phyloP scores from a whole-genome alignment of 2,329 filamentous ascomycete genomes.

The Ascomycota sp. region DNA sequence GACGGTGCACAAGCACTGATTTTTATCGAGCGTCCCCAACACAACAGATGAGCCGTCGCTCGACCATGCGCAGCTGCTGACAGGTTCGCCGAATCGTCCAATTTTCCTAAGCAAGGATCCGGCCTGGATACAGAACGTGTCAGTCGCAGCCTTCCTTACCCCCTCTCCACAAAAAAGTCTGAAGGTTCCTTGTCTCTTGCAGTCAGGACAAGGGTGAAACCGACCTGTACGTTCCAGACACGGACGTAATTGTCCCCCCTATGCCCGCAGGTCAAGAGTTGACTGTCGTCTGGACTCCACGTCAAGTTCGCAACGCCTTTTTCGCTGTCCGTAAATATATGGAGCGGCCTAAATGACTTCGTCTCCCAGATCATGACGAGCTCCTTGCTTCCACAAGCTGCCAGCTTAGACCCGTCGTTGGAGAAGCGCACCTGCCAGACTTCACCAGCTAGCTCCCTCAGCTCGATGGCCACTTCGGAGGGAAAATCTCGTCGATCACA shows the following conservation, averaged over 20 bases:
- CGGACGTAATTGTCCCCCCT: constrained; percentile 42
- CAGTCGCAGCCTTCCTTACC: neutral
- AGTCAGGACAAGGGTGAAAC: constrained; percentile 6
- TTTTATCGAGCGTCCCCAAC: constrained; percentile 53
- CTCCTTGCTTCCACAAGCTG: constrained; percentile 59
- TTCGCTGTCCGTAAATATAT: constrained; percentile 43
- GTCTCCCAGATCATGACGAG: constrained; percentile 70
- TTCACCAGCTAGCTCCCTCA: constrained; percentile 58
- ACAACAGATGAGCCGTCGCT: constrained; percentile 60
- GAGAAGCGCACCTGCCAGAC: constrained; percentile 89
- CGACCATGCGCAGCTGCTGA: constrained; percentile 81
- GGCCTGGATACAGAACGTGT: constrained; percentile 20
- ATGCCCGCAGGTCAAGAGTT: constrained; percentile 64
- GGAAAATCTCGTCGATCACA: constrained; percentile 72
- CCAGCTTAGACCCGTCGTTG: constrained; percentile 63
- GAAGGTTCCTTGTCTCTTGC: neutral
- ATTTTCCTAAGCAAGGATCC: constrained; percentile 43
- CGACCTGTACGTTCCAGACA: constrained; percentile 53
- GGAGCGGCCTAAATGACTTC: constrained; percentile 41
- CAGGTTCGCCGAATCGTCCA: constrained; percentile 57
- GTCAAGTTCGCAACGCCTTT: constrained; percentile 57
- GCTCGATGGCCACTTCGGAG: constrained; percentile 44
- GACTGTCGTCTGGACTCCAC: constrained; percentile 83
- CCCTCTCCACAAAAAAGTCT: neutral
- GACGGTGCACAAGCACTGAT: constrained; percentile 50